Evolutionary conservation across 176 grass and related monocot species (phyloP).

Genomic region (Saccharum spontaneum): DNA sequence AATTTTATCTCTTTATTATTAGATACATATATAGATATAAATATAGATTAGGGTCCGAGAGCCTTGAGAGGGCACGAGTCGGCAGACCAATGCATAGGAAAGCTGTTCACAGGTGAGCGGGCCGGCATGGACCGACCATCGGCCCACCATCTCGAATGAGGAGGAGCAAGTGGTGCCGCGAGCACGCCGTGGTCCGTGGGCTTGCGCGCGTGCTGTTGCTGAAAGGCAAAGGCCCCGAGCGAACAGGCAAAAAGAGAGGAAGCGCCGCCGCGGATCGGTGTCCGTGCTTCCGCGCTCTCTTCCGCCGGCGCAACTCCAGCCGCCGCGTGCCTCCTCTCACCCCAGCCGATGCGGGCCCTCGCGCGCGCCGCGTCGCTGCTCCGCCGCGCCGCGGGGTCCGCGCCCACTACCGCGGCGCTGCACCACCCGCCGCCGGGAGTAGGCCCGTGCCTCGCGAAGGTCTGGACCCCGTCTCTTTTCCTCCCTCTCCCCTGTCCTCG

Average conservation of each 20-base stretch:
- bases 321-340: background rate
- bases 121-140: background rate
- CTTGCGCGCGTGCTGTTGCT: background rate
- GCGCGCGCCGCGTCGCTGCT: slow-evolving; percentile 28
- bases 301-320: background rate
- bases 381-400: background rate
- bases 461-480: background rate
- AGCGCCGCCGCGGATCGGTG: background rate
- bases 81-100: no score
- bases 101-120: no score
- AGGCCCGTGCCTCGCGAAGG: slow-evolving; percentile 11
- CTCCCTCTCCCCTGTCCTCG: background rate
- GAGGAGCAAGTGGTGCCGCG: no score
- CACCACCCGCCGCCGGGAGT: background rate
- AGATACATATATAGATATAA: no score
- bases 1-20: no score
- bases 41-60: no score
- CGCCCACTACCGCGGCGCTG: background rate
- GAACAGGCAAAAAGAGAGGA: background rate
- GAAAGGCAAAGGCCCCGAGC: background rate
- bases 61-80: no score
- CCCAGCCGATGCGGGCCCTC: slow-evolving; percentile 31
- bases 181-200: background rate
- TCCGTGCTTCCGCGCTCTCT: background rate
- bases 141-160: no score